Base-by-base conservation (phyloP, 2,329 filamentous ascomycete species). In the Biscogniauxia mediterranea region DNA sequence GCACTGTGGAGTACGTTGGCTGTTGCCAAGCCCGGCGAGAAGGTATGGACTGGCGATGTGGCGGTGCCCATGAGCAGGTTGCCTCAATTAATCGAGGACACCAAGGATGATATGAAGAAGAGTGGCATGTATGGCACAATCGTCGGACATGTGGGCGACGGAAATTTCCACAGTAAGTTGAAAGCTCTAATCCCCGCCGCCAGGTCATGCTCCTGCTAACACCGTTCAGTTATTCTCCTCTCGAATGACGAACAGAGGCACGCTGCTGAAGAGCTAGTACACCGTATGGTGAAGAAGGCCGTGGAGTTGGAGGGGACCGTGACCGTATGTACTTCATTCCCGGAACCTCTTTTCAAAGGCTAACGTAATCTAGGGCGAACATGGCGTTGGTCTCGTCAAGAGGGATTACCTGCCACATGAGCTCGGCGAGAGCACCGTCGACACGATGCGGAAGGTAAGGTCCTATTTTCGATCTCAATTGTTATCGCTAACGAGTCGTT, bases 241-340 rank as follows among this genome's bases (percentile, higher is more conserved):
- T 86, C 85, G 71, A 89, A 86, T 60, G 85, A 90, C n/a, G 77
- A 81, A 21, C 87, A 94, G 74, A 83, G 88, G 66, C 77, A 81
- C 61, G 82, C 84, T 58, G 89, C 89, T 2, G 89, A 92, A 70
- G 82, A 83, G 50, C 79, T 94, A 25, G 89, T 95, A 25, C 90
- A 93, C 73, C 83, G 87, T 61, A 95, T 95, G 92, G 90, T 94
- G 59, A 93, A 93, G 82, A 83, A 90, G 63, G 92, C 92, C 0
- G 87, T 96, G 55, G 90, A 92, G 77, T 84, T 93, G 79, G 91
- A 95, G 76, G 92, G 92, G 8, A 95, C 92, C 0, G 91, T 93
- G 1, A 93, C 91, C 13, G 83, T 85, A 70, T 70, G 80, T 70
- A 21, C 25, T 19, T 17, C 1, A 32, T 5, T 26, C 52, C 21